Evolutionary conservation across 345 rosid species (phyloP), one percentile per base, ranked within the genome.

Genomic region (Arabidopsis suecica): DNA sequence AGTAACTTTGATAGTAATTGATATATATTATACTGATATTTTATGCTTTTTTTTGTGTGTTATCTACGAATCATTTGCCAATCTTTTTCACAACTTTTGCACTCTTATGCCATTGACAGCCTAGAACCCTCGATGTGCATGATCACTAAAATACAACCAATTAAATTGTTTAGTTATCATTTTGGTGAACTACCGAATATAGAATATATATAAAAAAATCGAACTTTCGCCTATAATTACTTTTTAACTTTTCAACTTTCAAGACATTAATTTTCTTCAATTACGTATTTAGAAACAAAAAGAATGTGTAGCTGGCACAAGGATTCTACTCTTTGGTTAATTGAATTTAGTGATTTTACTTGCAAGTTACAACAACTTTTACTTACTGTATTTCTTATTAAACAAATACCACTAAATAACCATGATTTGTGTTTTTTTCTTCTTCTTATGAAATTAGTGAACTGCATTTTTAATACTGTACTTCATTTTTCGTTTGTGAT

Each of bases 51-150:
- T 55, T 53, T 41, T 16, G 23, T 53, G 58, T 61, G 53, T 76
- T 44, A 61, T 76, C 23, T 44, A 69, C 69, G 63, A 69, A 68
- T 69, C 71, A 55, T 45, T 68, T 69, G 65, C 48, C 57, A 68
- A 51, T 61, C 58, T 61, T 53, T 75, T 68, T 57, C 67, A 57
- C 48, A 47, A 77, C 76, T 77, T 77, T 77, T 61, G 62, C 0
- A 40, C 37, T 22, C 30, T 75, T 68, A 34, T 76, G 70, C 51
- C 36, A n/a, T 40, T 69, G 80, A 69, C 65, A 76, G 80, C 75
- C 71, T 69, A 76, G 40, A 51, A 12, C 9, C 74, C 32, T 76
- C 69, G 79, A 61, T 68, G 45, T 56, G 44, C n/a, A n/a, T 54
- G 23, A 68, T 75, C 48, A 40, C 37, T 67, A 38, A 57, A 47